Percentiles rank a stretch among this genome's conserved stretches.
phyloP scores from a whole-genome alignment of 1,284 basidiomycete species.

The Leccinum pachyderme region DNA sequence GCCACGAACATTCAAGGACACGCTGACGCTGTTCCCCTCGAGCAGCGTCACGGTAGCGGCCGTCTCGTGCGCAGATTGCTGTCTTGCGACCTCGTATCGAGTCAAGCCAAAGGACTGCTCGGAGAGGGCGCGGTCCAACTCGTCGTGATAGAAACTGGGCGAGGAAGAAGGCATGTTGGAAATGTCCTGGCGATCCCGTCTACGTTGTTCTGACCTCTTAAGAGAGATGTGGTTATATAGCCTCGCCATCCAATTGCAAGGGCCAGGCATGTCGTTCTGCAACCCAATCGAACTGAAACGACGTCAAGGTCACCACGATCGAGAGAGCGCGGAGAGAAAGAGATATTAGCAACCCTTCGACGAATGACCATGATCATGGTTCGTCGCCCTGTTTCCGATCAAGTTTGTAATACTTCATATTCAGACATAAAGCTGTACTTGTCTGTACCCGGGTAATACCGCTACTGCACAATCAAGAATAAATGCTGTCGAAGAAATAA shows the following conservation, averaged over 20 bases:
- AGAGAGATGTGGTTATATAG: conserved; percentile 31
- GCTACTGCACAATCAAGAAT: conserved; percentile 16
- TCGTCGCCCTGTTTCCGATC: conserved; percentile 33
- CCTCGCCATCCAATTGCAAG: conserved; percentile 25
- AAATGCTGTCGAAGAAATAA: conserved; percentile 5
- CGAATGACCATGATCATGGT: conserved; percentile 19
- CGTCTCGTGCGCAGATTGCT: conserved; percentile 45
- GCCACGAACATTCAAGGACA: conserved; percentile 53
- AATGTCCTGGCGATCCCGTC: conserved; percentile 6
- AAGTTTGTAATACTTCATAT: conserved; percentile 13
- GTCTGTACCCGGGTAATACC: conserved; percentile 18
- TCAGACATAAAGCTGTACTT: conserved; percentile 9
- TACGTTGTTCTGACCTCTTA: conserved; percentile 15
- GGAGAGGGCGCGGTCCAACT: conserved; percentile 51
- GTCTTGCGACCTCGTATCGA: conserved; percentile 40
- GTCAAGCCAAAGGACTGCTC: conserved; percentile 62
- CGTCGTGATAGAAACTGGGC: conserved; percentile 46
- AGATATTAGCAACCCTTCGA: conserved; percentile 18
- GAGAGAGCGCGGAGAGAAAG: conserved; percentile 11
- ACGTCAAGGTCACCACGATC: conserved; percentile 9
- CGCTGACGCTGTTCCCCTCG: conserved; percentile 47
- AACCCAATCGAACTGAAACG: neutral
- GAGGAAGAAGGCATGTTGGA: conserved; percentile 22
- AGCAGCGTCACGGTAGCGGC: conserved; percentile 52
- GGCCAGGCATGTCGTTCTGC: conserved; percentile 25